Evolutionary conservation across 2,329 filamentous ascomycete genomes (phyloP), one percentile per base, ranked within the genome.

Genomic region (Coniochaeta hoffmannii): DNA sequence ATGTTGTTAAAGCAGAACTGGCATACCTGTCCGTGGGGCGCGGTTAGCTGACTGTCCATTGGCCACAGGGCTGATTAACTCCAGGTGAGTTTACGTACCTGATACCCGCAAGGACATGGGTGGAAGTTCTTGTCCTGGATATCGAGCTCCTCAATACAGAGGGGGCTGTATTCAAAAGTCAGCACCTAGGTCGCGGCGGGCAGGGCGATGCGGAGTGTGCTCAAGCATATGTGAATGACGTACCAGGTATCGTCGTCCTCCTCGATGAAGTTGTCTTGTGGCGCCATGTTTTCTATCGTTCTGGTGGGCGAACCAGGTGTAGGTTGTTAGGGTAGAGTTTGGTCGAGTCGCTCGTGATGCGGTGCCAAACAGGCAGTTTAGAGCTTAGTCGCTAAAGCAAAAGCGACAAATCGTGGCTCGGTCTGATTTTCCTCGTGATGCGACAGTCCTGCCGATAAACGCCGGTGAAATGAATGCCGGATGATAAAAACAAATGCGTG

Each of bases 1-100:
- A 99, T 95, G 71, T 97, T 99, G 75, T 99, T 97, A 78, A 93
- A 99, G 76, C 94, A 99, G 74, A 99, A 99, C 78, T 99, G 95
- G 73, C 94, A 99, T 70, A 99, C 93, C 92, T 97, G 66, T 49
- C 50, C 28, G 22, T 1, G 11, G 15, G 30, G 9, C 26, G 28
- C 17, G 26, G 49, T 53, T 38, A 53, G 50, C 38, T 30, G n/a
- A 4, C 26, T 50, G 26, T 31, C 36, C 19, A 31, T 7, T n/a
- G 41, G 57, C 41, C 38, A 44, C 44, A 35, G 60, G 50, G 41
- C 59, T 15, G 22, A 46, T 15, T 15, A 19, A 46, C 11, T 4
- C 11, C 5, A 28, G 46, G 50, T 17, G 14, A 17, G n/a, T n/a
- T n/a, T 28, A 55, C 79, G 60, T 82, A 97, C 93, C 84, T 97